A percentile compares a stretch with the other conserved stretches of the same genome.
Evolutionary conservation across 2,329 filamentous ascomycete genomes (phyloP).

Genomic region (Apiospora aurea): DNA sequence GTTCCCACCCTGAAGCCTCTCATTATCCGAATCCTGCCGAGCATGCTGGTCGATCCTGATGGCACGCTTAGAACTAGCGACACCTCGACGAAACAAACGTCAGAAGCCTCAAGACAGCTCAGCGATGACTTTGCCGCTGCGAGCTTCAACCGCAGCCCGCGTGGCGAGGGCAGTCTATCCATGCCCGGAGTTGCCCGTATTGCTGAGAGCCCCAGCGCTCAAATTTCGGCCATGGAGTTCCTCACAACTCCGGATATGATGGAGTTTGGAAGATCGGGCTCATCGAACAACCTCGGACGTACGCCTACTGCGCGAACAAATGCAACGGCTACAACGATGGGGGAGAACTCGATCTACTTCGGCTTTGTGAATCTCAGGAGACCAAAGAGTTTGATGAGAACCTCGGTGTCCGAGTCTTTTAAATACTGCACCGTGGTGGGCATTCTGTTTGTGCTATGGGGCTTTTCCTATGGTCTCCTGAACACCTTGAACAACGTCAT

Average conservation of each 20-base stretch:
- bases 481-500: slow-evolving; percentile 81
- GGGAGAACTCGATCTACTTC: slow-evolving; percentile 67
- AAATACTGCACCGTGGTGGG: slow-evolving; percentile 79
- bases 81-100: slow-evolving; percentile 38
- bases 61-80: slow-evolving; percentile 46
- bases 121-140: slow-evolving; percentile 34
- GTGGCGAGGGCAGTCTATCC: slow-evolving; percentile 27
- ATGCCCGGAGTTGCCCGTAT: slow-evolving; percentile 30
- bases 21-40: slow-evolving; percentile 68
- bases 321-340: slow-evolving; percentile 43
- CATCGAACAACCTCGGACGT: slow-evolving; percentile 32
- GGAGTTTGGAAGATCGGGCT: slow-evolving; percentile 25
- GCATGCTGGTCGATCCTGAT: slow-evolving; percentile 61
- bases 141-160: slow-evolving; percentile 21
- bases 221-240: slow-evolving; percentile 52
- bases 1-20: slow-evolving; percentile 93
- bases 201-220: slow-evolving; percentile 35
- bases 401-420: slow-evolving; percentile 68
- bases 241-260: slow-evolving; percentile 51
- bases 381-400: slow-evolving; percentile 74
- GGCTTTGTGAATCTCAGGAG: slow-evolving; percentile 77
- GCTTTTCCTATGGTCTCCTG: slow-evolving; percentile 86
- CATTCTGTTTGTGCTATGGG: slow-evolving; percentile 87
- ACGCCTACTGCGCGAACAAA: slow-evolving; percentile 42
- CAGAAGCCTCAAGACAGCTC: slow-evolving; percentile 33